Evolutionary conservation across 805 yeast genomes (phyloP).

Genomic region (Kuraishia hungarica): DNA sequence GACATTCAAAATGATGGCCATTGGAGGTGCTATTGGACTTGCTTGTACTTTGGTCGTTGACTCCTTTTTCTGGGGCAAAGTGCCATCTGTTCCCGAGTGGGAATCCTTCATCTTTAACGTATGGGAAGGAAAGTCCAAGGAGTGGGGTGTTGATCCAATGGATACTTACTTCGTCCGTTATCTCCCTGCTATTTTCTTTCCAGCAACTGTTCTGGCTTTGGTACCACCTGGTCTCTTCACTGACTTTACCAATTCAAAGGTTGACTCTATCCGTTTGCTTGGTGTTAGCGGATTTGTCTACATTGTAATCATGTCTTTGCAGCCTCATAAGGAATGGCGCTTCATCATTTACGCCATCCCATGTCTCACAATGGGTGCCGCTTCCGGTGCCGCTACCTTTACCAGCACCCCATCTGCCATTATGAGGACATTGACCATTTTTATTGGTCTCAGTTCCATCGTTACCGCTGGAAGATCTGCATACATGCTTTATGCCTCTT

Average conservation of each 20-base stretch:
- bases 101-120: slow-evolving; percentile 69
- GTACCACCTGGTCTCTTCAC: slow-evolving; percentile 27
- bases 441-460: slow-evolving; percentile 17
- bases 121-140: slow-evolving; percentile 57
- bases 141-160: slow-evolving; percentile 85
- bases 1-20: slow-evolving; percentile 28
- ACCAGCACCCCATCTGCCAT: slow-evolving; percentile 3
- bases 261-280: slow-evolving; percentile 31
- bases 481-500: slow-evolving; percentile 52
- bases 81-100: slow-evolving; percentile 55
- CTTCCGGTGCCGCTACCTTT: slow-evolving; percentile 7
- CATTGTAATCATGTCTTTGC: slow-evolving; percentile 61
- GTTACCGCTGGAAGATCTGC: slow-evolving; percentile 30
- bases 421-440: not conserved
- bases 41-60: slow-evolving; percentile 46
- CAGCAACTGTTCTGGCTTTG: slow-evolving; percentile 34
- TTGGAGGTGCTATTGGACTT: slow-evolving; percentile 48
- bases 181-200: slow-evolving; percentile 35
- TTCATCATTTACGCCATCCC: slow-evolving; percentile 76
- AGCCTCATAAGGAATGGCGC: slow-evolving; percentile 94
- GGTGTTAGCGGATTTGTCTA: slow-evolving; percentile 44
- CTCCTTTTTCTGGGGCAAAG: slow-evolving; percentile 63
- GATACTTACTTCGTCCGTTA: slow-evolving; percentile 55
- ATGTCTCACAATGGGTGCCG: slow-evolving; percentile 46
- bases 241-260: slow-evolving; percentile 1